Base-by-base conservation (phyloP, 2,329 filamentous ascomycete genomes). In the Colletotrichum trifolii region DNA sequence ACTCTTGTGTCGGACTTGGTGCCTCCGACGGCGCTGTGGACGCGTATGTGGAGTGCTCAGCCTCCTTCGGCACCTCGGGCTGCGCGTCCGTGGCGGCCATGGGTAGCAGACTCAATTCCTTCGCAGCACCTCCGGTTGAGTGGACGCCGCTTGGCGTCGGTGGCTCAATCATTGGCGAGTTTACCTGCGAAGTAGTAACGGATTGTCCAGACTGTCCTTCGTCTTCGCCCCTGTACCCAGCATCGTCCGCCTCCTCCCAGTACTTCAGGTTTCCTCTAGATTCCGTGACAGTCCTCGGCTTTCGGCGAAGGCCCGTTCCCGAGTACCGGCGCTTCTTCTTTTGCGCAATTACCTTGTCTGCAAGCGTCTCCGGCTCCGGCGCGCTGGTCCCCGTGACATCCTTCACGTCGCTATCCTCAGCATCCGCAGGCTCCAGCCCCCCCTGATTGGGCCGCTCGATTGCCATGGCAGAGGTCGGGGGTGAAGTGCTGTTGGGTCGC, bases 201-300 rank as follows among this genome's bases (percentile, higher is more conserved):
- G 58, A 65, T n/a, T 54, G 58, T 15, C 62, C 58, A 13, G 56
- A 60, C 25, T 60, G 56, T 45, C 62, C 62, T 61, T 90, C 87
- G 39, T 86, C 84, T 69, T 92, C 90, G 67, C 90, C 91, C 69
- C 89, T 88, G 76, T 95, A 94, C 2, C 88, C 92, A 46, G 89
- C 89, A 72, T 96, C 95, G 25, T 94, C 93, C 35, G 95, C 93
- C 70, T 96, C 92, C 72, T 97, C 94, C 71, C 91, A 94, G 71
- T 94, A 97, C 75, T 97, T 90, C n/a, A 97, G 83, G 68, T 92
- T 86, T n/a, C 93, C 91, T 56, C 91, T 84, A 9, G 87, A 83
- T 11, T 90, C 86, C 15, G 85, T 85, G 7, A 97, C 90, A 68
- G 93, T 91, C 60, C 86, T 82, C 33, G 92, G 91, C 72, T 91